These are phyloP conservation scores for Xylaria grammica DNA, from an alignment of 495 filamentous ascomycete genomes.

Conservation along the genomic window DNA sequence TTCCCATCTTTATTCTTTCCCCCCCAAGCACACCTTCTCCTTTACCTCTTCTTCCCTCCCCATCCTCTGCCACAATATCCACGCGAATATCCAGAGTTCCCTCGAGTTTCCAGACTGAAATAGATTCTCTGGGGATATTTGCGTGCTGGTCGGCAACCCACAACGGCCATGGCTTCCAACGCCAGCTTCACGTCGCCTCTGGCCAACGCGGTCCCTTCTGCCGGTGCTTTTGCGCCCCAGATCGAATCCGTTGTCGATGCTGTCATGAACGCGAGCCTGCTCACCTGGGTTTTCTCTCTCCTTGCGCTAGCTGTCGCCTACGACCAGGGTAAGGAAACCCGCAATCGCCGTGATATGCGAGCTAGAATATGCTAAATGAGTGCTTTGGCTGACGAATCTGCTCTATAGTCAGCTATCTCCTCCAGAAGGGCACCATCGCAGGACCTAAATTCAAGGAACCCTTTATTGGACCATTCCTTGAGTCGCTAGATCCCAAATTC, in stretches of 20 bases:
- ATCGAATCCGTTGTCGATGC: conserved; percentile 50
- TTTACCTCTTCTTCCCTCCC: conserved; percentile 1
- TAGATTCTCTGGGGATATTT: conserved; percentile 2
- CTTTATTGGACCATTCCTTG: conserved; percentile 94
- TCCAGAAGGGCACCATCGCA: conserved; percentile 82
- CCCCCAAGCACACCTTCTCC: neutral
- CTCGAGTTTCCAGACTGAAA: neutral
- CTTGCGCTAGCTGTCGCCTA: conserved; percentile 75
- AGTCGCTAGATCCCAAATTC: conserved; percentile 92
- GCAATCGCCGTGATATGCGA: conserved; percentile 6
- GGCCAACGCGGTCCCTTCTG: conserved; percentile 66
- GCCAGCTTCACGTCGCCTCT: conserved; percentile 78
- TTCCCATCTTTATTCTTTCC: conserved; percentile 15
- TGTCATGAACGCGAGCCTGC: conserved; percentile 60
- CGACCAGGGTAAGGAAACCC: conserved; percentile 74
- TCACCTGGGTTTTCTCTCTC: conserved; percentile 68
- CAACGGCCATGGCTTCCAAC: conserved; percentile 64
- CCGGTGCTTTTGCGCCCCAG: conserved; percentile 46
- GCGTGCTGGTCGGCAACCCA: conserved; percentile 15
- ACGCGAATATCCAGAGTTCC: neutral
- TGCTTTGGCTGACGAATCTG: conserved; percentile 32
- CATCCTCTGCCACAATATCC: conserved; percentile 2
- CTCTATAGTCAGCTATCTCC: conserved; percentile 77
- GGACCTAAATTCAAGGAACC: conserved; percentile 86
- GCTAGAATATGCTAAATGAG: conserved; percentile 6